These are phyloP conservation scores for Echria macrotheca DNA, from an alignment of 495 filamentous ascomycete species.

Conservation along the genomic window DNA sequence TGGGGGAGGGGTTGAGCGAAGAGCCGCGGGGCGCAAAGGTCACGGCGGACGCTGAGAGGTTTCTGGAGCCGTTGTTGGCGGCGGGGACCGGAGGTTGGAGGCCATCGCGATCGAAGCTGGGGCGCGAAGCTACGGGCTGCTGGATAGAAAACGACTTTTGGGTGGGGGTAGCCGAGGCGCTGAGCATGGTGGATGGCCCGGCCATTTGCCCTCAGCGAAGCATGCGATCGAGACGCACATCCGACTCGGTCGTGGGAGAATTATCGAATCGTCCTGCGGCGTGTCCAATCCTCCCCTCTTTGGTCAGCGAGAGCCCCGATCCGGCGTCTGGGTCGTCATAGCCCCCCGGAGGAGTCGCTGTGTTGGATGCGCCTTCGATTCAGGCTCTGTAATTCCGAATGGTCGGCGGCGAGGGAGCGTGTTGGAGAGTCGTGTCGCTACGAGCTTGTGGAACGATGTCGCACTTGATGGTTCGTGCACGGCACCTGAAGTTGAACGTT, in stretches of 20 bases:
- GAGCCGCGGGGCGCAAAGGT: constrained; percentile 58
- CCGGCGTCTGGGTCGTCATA: too few species aligned
- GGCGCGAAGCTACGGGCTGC: constrained; percentile 41
- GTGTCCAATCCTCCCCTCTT: constrained; percentile 3
- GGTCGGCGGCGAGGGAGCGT: too few species aligned
- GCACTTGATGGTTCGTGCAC: too few species aligned
- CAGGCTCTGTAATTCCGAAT: too few species aligned
- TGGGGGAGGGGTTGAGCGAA: constrained; percentile 61
- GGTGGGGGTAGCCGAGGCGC: constrained; percentile 63
- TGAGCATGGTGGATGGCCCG: constrained; percentile 53
- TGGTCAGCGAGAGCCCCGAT: too few species aligned
- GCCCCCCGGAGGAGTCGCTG: too few species aligned
- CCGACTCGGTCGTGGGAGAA: constrained; percentile 7
- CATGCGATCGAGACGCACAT: constrained; percentile 28
- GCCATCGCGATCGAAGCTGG: constrained; percentile 52
- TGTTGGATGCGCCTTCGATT: too few species aligned
- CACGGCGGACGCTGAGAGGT: constrained; percentile 54
- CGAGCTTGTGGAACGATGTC: too few species aligned
- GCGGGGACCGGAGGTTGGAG: constrained; percentile 33
- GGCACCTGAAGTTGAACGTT: too few species aligned
- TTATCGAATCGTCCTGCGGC: constrained; percentile 9
- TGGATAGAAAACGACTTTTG: constrained; percentile 62
- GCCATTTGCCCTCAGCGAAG: constrained; percentile 46
- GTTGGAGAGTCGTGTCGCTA: too few species aligned
- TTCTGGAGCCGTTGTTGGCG: constrained; percentile 33